These are phyloP conservation scores for Trypanosoma caninum DNA, from an alignment of 208 protist species.

Conservation along the genomic window DNA sequence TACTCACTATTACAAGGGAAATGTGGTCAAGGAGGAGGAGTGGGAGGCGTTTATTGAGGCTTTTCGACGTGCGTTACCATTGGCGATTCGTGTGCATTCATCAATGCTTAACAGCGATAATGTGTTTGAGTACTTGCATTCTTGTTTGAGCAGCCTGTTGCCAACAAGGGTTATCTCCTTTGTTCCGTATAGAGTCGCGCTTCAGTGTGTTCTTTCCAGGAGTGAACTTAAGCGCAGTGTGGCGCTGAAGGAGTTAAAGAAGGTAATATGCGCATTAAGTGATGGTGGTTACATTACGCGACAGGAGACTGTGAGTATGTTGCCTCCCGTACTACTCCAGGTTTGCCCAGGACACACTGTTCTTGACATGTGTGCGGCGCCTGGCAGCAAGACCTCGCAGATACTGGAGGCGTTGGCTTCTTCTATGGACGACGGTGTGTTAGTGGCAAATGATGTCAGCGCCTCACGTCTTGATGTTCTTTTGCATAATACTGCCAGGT, in stretches of 20 bases:
- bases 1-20: slow-evolving; percentile 59
- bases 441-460: slow-evolving; percentile 92
- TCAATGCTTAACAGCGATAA: slow-evolving; percentile 26
- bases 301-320: slow-evolving; percentile 90
- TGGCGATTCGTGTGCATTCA: slow-evolving; percentile 61
- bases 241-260: slow-evolving; percentile 56
- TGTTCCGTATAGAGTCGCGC: slow-evolving; percentile 45
- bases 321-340: slow-evolving; percentile 79
- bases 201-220: slow-evolving; percentile 78
- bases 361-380: slow-evolving; percentile 88
- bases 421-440: slow-evolving; percentile 45
- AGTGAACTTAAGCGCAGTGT: slow-evolving; percentile 77
- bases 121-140: slow-evolving; percentile 38
- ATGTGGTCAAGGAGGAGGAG: slow-evolving; percentile 53
- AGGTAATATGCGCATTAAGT: slow-evolving; percentile 77
- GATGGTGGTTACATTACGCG: slow-evolving; percentile 91
- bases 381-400: slow-evolving; percentile 89
- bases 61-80: slow-evolving; percentile 70
- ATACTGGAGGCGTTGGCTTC: slow-evolving; percentile 70
- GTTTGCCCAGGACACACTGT: slow-evolving; percentile 70
- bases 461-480: slow-evolving; percentile 80
- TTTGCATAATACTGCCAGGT: slow-evolving; percentile 75
- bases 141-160: slow-evolving; percentile 41
- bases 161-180: slow-evolving; percentile 48
- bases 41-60: slow-evolving; percentile 59